Percentiles rank a stretch among this genome's conserved stretches.
Conservation (phyloP, 2,329 filamentous ascomycete genomes). For the Cercospora berteroae region DNA sequence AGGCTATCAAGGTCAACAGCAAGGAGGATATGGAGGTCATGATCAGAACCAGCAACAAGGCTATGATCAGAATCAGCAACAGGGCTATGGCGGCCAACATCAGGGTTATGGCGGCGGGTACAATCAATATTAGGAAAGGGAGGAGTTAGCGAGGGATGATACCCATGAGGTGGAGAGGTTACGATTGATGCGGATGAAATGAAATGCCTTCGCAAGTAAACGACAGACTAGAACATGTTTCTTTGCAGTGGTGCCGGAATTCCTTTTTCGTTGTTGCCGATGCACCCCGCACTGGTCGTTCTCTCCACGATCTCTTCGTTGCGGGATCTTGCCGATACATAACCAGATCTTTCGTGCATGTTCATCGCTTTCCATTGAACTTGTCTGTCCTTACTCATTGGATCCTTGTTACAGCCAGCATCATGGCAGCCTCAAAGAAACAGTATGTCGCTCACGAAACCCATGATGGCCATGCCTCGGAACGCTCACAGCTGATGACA, state of each 20-base stretch:
- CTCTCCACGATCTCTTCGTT: neutral
- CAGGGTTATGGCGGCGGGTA: conserved; percentile 21
- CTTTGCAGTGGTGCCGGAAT: neutral
- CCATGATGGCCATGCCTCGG: neutral
- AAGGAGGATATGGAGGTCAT: conserved; percentile 26
- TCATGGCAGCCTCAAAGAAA: conserved; percentile 7
- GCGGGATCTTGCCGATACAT: neutral
- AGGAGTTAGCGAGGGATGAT: neutral
- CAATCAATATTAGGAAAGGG: conserved; percentile 19
- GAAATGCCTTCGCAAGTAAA: neutral
- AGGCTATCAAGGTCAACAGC: conserved; percentile 23
- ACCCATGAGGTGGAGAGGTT: neutral
- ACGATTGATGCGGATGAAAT: neutral
- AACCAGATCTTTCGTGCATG: neutral
- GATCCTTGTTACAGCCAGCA: neutral
- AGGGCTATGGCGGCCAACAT: conserved; percentile 7
- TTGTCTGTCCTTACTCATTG: neutral
- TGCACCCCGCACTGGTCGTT: neutral
- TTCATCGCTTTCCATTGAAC: neutral
- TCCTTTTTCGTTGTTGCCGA: neutral
- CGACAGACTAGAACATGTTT: neutral
- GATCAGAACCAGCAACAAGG: conserved; percentile 18
- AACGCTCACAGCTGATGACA: conserved; percentile 25
- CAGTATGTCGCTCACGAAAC: conserved; percentile 10
- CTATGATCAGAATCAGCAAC: conserved; percentile 20